phyloP scores from a whole-genome alignment of 169 alveolate species.

The Plasmodium gallinaceum region DNA sequence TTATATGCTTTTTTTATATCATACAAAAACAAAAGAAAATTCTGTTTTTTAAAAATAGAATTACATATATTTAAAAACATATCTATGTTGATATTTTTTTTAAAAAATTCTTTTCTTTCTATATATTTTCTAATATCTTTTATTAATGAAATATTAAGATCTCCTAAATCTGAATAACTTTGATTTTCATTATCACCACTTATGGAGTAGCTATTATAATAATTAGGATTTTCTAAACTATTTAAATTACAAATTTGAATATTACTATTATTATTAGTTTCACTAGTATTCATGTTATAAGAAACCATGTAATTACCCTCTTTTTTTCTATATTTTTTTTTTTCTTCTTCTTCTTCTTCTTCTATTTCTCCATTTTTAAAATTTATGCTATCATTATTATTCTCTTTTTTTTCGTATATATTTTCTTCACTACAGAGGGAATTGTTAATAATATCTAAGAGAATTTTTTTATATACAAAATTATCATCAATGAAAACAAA shows the following conservation, averaged over 20 bases:
- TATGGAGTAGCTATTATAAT: background rate
- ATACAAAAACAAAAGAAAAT: slow-evolving; percentile 26
- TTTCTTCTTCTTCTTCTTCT: too few relatives aligned
- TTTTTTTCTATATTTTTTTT: too few relatives aligned
- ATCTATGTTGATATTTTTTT: slow-evolving; percentile 13
- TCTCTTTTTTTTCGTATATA: too few relatives aligned
- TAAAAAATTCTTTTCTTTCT: slow-evolving; percentile 43
- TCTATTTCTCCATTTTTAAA: too few relatives aligned
- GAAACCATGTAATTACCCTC: too few relatives aligned
- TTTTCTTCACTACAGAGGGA: slow-evolving; percentile 12
- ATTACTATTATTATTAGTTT: background rate
- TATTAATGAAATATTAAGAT: slow-evolving; percentile 20
- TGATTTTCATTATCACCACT: background rate
- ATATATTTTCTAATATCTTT: slow-evolving; percentile 42
- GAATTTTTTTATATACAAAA: slow-evolving; percentile 31
- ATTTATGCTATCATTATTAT: too few relatives aligned
- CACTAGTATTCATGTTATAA: too few relatives aligned
- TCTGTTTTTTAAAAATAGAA: slow-evolving; percentile 9
- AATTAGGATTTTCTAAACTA: background rate
- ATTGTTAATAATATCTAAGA: slow-evolving; percentile 1
- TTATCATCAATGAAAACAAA: slow-evolving; percentile 25
- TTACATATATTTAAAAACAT: slow-evolving; percentile 33
- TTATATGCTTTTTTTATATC: slow-evolving; percentile 38
- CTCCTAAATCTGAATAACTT: background rate
- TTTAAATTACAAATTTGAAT: background rate